A percentile compares a stretch with the other conserved stretches of the same genome.
These are phyloP conservation scores for Aspergillus campestris DNA, from an alignment of 495 filamentous ascomycete species.

Conservation along the genomic window DNA sequence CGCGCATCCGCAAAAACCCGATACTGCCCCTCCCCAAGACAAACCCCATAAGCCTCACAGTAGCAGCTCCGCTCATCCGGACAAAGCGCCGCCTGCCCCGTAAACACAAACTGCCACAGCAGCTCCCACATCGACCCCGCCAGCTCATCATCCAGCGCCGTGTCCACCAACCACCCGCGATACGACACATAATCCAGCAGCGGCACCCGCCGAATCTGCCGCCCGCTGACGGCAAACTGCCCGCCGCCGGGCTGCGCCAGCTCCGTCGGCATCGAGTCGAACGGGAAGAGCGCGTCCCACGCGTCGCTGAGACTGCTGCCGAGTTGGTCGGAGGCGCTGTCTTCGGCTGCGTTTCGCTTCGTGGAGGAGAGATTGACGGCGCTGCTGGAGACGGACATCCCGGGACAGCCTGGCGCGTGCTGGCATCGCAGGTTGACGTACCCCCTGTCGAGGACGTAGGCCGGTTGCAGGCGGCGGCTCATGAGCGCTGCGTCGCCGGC, in stretches of 20 bases:
- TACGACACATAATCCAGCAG: constrained; percentile 43
- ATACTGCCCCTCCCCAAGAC: neutral
- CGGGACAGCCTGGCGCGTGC: constrained; percentile 35
- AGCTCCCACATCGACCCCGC: constrained; percentile 62
- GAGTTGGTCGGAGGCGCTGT: neutral
- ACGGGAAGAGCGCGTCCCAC: constrained; percentile 30
- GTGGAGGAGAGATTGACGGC: neutral
- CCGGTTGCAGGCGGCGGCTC: constrained; percentile 15
- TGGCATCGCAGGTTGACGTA: constrained; percentile 44
- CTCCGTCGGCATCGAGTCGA: constrained; percentile 15
- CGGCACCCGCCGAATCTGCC: constrained; percentile 35
- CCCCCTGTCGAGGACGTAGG: constrained; percentile 23
- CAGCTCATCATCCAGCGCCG: constrained; percentile 41
- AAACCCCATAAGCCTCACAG: constrained; percentile 30
- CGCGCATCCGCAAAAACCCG: neutral
- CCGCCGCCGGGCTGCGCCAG: constrained; percentile 50
- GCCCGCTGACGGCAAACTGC: constrained; percentile 57
- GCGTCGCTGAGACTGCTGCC: neutral
- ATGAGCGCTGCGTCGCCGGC: constrained; percentile 26
- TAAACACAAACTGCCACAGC: constrained; percentile 52
- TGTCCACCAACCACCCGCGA: constrained; percentile 52
- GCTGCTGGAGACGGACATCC: neutral
- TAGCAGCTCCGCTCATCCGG: constrained; percentile 28
- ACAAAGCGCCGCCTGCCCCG: constrained; percentile 19
- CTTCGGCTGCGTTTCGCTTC: neutral